Evolutionary conservation across 164 flowering plant genomes (phyloP), one percentile per base, ranked within the genome.

Genomic region (Stephania cephalantha): DNA sequence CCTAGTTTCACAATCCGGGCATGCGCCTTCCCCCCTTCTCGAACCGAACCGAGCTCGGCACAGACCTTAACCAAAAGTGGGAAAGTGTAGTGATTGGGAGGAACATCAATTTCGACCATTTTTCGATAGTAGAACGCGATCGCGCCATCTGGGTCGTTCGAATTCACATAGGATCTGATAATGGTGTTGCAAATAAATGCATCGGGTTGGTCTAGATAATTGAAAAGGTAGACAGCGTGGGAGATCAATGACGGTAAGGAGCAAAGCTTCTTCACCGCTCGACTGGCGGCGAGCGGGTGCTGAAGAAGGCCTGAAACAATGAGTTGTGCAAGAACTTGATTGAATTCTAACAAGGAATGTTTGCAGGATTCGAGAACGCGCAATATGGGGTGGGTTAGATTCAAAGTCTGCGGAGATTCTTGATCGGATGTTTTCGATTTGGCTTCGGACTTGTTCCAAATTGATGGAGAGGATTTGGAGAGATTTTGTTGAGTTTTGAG

Each of bases 171-270:
- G 29, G 86, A 64, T 69, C 85, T 88, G 44, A 91, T 77, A 35
- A 91, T 82, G 18, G 86, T 87, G 76, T 91, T 91, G 67, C 91
- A 87, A 10, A 87, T 65, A 81, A 90, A 91, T 42, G 92, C 86
- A 74, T 90, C 93, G 4, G 90, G 88, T 22, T 85, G 79, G 46
- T 85, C 78, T 7, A 88, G 72, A 46, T 42, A 48, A 45, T 73
- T 74, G 46, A 85, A 86, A n/a, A 90, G 45, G 67, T 68, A 69
- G 42, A 84, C 80, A 10, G 90, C 89, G 4, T 71, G 82, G 55
- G 61, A 55, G 11, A 85, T 72, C 9, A 73, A 52, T 66, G 70
- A 9, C 0, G 84, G 80, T 31, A 73, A 82, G 69, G 79, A 55
- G 75, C 86, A 86, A 7, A 91, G 93, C 79, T 82, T 87, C 78